A percentile compares a stretch with the other conserved stretches of the same genome.
These are phyloP conservation scores for Dictyostelium brefeldianum DNA, from an alignment of 78 protist species.

Conservation along the genomic window DNA sequence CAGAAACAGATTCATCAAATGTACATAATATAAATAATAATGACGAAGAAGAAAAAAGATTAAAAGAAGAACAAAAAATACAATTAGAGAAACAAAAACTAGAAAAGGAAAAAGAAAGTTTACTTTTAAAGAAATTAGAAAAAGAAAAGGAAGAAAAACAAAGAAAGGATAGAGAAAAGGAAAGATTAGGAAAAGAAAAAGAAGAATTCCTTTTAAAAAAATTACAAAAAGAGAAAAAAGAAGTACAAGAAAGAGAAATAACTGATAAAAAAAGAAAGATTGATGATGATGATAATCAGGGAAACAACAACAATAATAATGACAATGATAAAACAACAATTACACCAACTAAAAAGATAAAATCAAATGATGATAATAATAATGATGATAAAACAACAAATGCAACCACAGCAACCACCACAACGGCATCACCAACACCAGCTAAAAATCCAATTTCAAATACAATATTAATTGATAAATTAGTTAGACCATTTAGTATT, in stretches of 20 bases:
- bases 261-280: background rate
- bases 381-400: background rate
- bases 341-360: background rate
- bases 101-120: background rate
- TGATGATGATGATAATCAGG: background rate
- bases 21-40: background rate
- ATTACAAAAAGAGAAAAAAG: background rate
- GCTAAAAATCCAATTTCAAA: background rate
- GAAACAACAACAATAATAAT: background rate
- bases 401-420: slow-evolving; percentile 7
- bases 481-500: slow-evolving; percentile 69
- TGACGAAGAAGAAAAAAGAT: background rate
- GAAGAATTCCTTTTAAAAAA: background rate
- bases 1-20: background rate
- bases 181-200: background rate
- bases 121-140: background rate
- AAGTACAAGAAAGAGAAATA: background rate
- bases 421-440: background rate
- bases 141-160: background rate
- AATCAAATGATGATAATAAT: background rate
- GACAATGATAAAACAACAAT: background rate
- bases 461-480: slow-evolving; percentile 34
- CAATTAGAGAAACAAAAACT: background rate
- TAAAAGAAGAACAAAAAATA: background rate
- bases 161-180: background rate